phyloP scores from a whole-genome alignment of 73 alveolate genomes.

The Paramecium sexaurelia region DNA sequence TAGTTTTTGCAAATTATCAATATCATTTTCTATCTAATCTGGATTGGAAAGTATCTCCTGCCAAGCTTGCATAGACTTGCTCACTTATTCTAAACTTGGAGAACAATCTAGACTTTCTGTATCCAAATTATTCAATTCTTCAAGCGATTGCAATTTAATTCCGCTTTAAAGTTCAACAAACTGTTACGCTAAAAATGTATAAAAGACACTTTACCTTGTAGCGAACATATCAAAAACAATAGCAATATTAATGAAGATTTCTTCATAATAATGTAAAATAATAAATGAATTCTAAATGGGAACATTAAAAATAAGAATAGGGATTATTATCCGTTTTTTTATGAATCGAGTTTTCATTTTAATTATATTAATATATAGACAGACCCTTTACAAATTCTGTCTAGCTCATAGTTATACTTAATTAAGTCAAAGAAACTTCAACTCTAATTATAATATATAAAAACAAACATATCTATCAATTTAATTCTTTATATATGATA shows the following conservation, averaged over 20 bases:
- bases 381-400: not conserved
- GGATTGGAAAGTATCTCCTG: not conserved
- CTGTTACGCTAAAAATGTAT: conserved; percentile 11
- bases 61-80: conserved; percentile 31
- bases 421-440: not conserved
- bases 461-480: not conserved
- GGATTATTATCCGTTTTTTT: conserved; percentile 33
- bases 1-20: conserved; percentile 14
- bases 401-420: not conserved
- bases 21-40: conserved; percentile 23
- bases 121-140: not conserved
- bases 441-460: not conserved
- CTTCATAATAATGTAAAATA: conserved; percentile 35
- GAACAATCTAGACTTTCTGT: conserved; percentile 10
- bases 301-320: not conserved
- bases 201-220: not conserved
- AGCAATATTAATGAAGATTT: conserved; percentile 23
- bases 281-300: not conserved
- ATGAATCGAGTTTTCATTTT: not conserved
- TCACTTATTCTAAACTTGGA: not conserved
- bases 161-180: conserved; percentile 14
- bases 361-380: not conserved
- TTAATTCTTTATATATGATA: not conserved
- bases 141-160: conserved; percentile 1
- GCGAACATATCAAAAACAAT: conserved; percentile 37